A percentile compares a stretch with the other conserved stretches of the same genome.
These are phyloP conservation scores for Vishniacozyma victoriae DNA, from an alignment of 768 basidiomycete genomes.

Conservation along the genomic window DNA sequence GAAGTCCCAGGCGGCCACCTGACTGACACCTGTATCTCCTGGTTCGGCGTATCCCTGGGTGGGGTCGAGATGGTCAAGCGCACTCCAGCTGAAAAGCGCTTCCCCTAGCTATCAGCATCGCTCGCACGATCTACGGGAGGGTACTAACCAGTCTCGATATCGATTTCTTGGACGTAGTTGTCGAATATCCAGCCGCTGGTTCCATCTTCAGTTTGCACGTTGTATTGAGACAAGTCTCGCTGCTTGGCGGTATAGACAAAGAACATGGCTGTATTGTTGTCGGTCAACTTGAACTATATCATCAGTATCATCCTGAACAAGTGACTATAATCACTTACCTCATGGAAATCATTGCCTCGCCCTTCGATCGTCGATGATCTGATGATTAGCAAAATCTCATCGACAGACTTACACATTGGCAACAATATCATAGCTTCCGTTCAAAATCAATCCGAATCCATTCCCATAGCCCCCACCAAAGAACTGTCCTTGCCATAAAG, in stretches of 20 bases:
- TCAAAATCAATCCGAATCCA: slow-evolving; percentile 15
- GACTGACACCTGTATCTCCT: slow-evolving; percentile 12
- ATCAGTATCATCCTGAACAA: neutral
- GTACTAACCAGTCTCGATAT: slow-evolving; percentile 22
- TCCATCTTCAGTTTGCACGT: slow-evolving; percentile 1
- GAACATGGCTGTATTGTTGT: slow-evolving; percentile 30
- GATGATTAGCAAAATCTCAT: neutral
- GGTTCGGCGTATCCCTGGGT: slow-evolving; percentile 22
- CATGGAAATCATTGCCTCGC: slow-evolving; percentile 17
- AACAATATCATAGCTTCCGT: slow-evolving; percentile 9
- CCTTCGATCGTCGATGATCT: slow-evolving; percentile 4
- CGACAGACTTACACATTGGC: slow-evolving; percentile 13
- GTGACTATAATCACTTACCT: slow-evolving; percentile 1
- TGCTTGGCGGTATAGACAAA: slow-evolving; percentile 11
- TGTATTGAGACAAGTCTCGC: slow-evolving; percentile 21
- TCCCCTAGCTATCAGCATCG: slow-evolving; percentile 10
- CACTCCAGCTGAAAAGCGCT: slow-evolving; percentile 33
- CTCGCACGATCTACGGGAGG: neutral
- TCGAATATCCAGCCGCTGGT: slow-evolving; percentile 18
- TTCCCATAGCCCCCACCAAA: slow-evolving; percentile 18
- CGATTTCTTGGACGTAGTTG: slow-evolving; percentile 28
- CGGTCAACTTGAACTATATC: slow-evolving; percentile 26
- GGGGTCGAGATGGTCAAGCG: slow-evolving; percentile 28
- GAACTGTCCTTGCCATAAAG: slow-evolving; percentile 26
- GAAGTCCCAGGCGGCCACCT: slow-evolving; percentile 12